These are phyloP conservation scores for Sphaerostilbella broomeana DNA, from an alignment of 2,329 filamentous ascomycete genomes.

Conservation along the genomic window DNA sequence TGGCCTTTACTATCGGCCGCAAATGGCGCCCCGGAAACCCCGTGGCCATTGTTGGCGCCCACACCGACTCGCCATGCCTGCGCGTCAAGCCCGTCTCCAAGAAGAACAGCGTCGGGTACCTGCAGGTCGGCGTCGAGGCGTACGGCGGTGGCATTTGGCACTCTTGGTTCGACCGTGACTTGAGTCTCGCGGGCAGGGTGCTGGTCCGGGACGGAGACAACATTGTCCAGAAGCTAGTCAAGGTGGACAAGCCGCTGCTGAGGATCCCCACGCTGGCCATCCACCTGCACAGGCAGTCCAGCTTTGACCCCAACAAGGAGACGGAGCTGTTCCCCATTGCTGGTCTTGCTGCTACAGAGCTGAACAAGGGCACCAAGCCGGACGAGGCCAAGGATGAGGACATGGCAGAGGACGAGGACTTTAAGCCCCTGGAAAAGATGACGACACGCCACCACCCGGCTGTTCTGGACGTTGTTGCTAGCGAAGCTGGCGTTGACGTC, in stretches of 20 bases:
- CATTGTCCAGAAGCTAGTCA: slow-evolving; percentile 78
- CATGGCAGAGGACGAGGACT: slow-evolving; percentile 41
- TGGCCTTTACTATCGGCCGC: slow-evolving; percentile 85
- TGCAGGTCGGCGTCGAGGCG: slow-evolving; percentile 93
- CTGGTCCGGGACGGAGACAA: slow-evolving; percentile 68
- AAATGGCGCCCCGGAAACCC: slow-evolving; percentile 90
- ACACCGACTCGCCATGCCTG: slow-evolving; percentile 90
- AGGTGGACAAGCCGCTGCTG: slow-evolving; percentile 83
- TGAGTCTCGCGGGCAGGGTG: slow-evolving; percentile 82
- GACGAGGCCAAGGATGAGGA: slow-evolving; percentile 32
- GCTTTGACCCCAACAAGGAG: slow-evolving; percentile 95
- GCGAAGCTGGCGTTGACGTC: slow-evolving; percentile 64
- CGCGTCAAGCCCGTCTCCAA: slow-evolving; percentile 93
- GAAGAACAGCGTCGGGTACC: slow-evolving; percentile 75
- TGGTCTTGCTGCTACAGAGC: slow-evolving; percentile 77
- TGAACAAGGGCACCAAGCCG: slow-evolving; percentile 64
- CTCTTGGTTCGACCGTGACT: slow-evolving; percentile 94
- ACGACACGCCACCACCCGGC: slow-evolving; percentile 82
- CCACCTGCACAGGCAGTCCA: slow-evolving; percentile 79
- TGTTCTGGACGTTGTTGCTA: slow-evolving; percentile 76
- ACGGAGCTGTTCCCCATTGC: slow-evolving; percentile 90
- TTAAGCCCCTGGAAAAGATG: slow-evolving; percentile 70
- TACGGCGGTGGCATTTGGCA: slow-evolving; percentile 98
- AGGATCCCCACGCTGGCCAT: slow-evolving; percentile 91
- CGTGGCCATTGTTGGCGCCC: slow-evolving; percentile 87